Evolutionary conservation across 192 early-diverging fungal genomes (phyloP).

Genomic region (Coemansia sp.): DNA sequence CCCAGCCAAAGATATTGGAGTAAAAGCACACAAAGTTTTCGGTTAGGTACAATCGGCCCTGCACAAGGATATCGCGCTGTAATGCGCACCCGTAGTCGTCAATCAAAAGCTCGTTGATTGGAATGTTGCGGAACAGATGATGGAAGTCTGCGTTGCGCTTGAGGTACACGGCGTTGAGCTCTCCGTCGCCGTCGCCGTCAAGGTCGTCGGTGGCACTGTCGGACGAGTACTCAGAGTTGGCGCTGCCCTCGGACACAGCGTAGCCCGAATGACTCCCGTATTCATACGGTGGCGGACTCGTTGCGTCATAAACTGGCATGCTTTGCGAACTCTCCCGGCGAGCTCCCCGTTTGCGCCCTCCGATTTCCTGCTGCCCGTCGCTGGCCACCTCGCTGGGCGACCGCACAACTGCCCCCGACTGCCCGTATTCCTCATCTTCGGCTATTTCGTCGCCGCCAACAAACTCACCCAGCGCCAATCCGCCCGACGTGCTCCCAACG

Average conservation of each 20-base stretch:
- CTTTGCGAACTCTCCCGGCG: conserved; percentile 46
- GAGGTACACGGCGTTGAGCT: conserved; percentile 55
- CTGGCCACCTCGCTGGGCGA: conserved; percentile 17
- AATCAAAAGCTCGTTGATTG: conserved; percentile 56
- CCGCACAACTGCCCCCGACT: conserved; percentile 33
- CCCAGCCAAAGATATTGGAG: conserved; percentile 90
- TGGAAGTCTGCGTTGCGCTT: conserved; percentile 59
- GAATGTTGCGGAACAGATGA: conserved; percentile 55
- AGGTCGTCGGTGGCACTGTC: conserved; percentile 13
- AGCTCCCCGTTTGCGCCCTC: not conserved
- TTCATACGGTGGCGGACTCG: not conserved
- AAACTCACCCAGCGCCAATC: conserved; percentile 52
- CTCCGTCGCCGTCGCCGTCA: conserved; percentile 36
- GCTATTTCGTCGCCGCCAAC: conserved; percentile 32
- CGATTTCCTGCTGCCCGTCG: conserved; percentile 7
- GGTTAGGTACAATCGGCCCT: conserved; percentile 82
- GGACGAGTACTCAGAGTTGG: conserved; percentile 14
- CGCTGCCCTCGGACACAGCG: conserved; percentile 1
- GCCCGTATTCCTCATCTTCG: conserved; percentile 32
- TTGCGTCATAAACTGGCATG: conserved; percentile 26
- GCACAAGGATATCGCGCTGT: conserved; percentile 86
- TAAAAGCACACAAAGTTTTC: conserved; percentile 80
- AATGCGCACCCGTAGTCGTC: conserved; percentile 81
- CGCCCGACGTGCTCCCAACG: conserved; percentile 9
- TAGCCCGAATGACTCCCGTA: conserved; percentile 1